Percentiles rank a stretch among this genome's conserved stretches.
Evolutionary conservation across 1,284 basidiomycete genomes (phyloP).

Genomic region (Trametes hirsuta): DNA sequence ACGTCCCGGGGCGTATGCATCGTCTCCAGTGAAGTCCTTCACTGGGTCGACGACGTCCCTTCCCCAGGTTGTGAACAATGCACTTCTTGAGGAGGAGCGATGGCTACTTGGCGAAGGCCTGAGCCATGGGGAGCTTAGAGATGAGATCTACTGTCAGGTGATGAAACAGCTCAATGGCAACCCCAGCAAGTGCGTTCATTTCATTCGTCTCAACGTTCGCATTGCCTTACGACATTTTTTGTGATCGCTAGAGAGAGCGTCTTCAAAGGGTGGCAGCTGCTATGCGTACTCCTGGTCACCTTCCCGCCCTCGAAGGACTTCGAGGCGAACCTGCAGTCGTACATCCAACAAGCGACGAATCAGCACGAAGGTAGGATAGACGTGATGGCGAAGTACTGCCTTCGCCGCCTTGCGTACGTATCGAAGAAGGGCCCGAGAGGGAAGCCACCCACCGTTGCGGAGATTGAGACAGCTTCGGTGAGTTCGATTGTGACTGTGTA

Average conservation of each 20-base stretch:
- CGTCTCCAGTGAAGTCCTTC: conserved; percentile 43
- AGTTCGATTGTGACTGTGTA: conserved; percentile 30
- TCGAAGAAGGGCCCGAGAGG: conserved; percentile 83
- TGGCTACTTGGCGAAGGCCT: conserved; percentile 85
- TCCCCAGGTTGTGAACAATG: conserved; percentile 30
- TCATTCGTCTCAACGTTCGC: background rate
- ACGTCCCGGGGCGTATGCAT: conserved; percentile 39
- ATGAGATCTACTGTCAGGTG: conserved; percentile 91
- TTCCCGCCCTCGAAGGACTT: conserved; percentile 93
- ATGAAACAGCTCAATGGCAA: conserved; percentile 90
- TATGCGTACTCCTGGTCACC: conserved; percentile 85
- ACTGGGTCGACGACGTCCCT: conserved; percentile 63
- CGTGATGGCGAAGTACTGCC: conserved; percentile 87
- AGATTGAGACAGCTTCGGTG: conserved; percentile 88
- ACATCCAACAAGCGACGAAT: conserved; percentile 70
- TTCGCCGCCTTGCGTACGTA: conserved; percentile 71
- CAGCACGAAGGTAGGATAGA: conserved; percentile 78
- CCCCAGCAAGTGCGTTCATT: conserved; percentile 64
- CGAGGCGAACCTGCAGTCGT: conserved; percentile 77
- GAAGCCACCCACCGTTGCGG: conserved; percentile 75
- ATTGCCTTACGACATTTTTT: background rate
- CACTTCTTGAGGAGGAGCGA: conserved; percentile 70
- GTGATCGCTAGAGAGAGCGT: conserved; percentile 65
- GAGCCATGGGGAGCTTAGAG: conserved; percentile 78
- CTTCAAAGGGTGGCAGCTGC: conserved; percentile 89